Evolutionary conservation across 208 protist genomes (phyloP), one percentile per base, ranked within the genome.

Genomic region (Leptomonas pyrrhocoris): DNA sequence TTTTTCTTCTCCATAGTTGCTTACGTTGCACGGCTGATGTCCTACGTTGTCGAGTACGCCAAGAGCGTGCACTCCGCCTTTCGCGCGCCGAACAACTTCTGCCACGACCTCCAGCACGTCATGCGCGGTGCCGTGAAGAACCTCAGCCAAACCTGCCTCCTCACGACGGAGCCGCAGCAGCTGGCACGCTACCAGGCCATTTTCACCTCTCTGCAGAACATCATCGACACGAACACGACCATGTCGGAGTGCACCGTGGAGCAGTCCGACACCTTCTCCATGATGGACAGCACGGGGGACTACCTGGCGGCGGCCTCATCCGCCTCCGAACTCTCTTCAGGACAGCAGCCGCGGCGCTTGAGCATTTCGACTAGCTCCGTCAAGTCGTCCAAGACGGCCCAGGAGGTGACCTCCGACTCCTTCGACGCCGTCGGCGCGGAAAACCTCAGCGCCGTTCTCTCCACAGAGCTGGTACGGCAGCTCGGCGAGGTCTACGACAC

Each of bases 101-200:
- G 55, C 25, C 53, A 71, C 43, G 45, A 70, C 40, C 55, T 68
- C 27, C 46, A 71, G 57, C 25, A 40, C 30, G 56, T 72, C 34
- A 59, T 77, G 48, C 19, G 43, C n/a, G 64, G 72, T 28, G 72
- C 63, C 2, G 27, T 71, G 25, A 68, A 58, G 60, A 71, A 68
- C 40, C 27, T 66, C 27, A 38, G 21, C 34, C 30, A 58, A 21
- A 43, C 36, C 68, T 16, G 31, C 18, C 28, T 48, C 27, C 30
- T 56, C 9, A 16, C 13, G 21, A 6, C 31, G 6, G 21, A 38
- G 23, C 58, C 28, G 25, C 8, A 38, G 49, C 57, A 60, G 46
- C 38, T 73, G 30, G 58, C n/a, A 16, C 16, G 19, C 28, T 66
- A 59, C 40, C 49, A 73, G n/a, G 16, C 18, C 34, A 48, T 59